Percentiles rank a stretch among this genome's conserved stretches.
Conservation (phyloP, 768 basidiomycete species). For the Mycena albidolilacea region DNA sequence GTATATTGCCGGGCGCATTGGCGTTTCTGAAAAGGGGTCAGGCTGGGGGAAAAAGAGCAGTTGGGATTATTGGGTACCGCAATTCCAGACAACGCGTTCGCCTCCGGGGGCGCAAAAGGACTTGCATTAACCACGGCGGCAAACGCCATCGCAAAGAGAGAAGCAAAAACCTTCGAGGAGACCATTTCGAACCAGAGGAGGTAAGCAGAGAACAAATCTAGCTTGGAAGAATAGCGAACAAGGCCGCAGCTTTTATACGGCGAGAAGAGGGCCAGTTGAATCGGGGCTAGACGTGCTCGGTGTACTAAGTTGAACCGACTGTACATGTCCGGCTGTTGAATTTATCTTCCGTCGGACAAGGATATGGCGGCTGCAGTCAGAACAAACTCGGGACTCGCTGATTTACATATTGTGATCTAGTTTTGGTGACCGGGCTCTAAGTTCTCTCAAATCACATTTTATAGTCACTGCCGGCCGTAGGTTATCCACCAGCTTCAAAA, state of each 20-base stretch:
- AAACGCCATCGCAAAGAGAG: background rate
- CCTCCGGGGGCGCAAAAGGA: background rate
- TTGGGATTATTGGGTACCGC: too few relatives aligned
- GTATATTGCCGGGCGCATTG: too few relatives aligned
- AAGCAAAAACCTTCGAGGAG: background rate
- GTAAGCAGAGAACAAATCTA: too few relatives aligned
- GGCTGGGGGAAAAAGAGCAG: too few relatives aligned
- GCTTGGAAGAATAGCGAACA: background rate
- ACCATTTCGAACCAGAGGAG: background rate
- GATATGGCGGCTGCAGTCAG: background rate
- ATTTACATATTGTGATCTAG: background rate
- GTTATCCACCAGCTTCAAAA: conserved; percentile 7
- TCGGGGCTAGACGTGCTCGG: background rate
- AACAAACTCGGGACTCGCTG: background rate
- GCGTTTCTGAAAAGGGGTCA: too few relatives aligned
- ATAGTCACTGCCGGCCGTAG: background rate
- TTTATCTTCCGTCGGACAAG: too few relatives aligned
- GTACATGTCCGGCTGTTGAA: background rate
- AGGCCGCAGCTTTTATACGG: conserved; percentile 2
- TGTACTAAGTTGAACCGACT: conserved; percentile 8
- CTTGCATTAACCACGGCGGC: background rate
- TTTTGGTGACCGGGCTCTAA: background rate
- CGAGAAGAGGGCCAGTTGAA: background rate
- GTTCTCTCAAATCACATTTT: background rate
- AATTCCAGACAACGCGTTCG: background rate